A percentile compares a stretch with the other conserved stretches of the same genome.
Evolutionary conservation across 23 red algal species (phyloP).

Genomic region (Chondrus crispus): DNA sequence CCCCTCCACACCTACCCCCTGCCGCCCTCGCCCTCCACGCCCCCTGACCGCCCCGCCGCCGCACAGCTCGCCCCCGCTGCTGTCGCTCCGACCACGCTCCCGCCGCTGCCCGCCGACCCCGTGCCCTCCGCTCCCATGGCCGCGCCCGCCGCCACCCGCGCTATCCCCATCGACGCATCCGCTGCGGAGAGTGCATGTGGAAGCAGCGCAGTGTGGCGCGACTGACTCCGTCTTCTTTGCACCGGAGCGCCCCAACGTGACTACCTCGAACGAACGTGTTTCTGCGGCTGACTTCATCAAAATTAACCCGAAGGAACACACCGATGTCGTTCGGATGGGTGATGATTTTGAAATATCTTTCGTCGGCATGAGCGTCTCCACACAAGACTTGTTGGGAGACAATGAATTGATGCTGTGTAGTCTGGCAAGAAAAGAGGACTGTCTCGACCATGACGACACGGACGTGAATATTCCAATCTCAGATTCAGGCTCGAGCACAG

Average conservation of each 20-base stretch:
- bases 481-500: too few relatives aligned
- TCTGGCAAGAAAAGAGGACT: background rate
- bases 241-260: constrained; percentile 4
- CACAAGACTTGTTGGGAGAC: constrained; percentile 17
- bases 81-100: too few relatives aligned
- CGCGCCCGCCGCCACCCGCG: too few relatives aligned
- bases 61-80: too few relatives aligned
- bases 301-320: background rate
- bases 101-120: too few relatives aligned
- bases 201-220: background rate
- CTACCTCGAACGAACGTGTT: background rate
- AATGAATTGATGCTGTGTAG: constrained; percentile 35
- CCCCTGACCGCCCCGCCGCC: too few relatives aligned
- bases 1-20: too few relatives aligned
- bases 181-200: constrained; percentile 10
- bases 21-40: too few relatives aligned
- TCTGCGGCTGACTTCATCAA: constrained; percentile 18
- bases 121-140: too few relatives aligned
- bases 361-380: constrained; percentile 9
- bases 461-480: background rate
- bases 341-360: constrained; percentile 36
- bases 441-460: too few relatives aligned
- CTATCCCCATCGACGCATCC: too few relatives aligned
- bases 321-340: constrained; percentile 7
- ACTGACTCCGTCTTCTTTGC: constrained; percentile 15